Evolutionary conservation across 2,329 filamentous ascomycete genomes (phyloP).

Genomic region (Ceratocystis eucalypticola): DNA sequence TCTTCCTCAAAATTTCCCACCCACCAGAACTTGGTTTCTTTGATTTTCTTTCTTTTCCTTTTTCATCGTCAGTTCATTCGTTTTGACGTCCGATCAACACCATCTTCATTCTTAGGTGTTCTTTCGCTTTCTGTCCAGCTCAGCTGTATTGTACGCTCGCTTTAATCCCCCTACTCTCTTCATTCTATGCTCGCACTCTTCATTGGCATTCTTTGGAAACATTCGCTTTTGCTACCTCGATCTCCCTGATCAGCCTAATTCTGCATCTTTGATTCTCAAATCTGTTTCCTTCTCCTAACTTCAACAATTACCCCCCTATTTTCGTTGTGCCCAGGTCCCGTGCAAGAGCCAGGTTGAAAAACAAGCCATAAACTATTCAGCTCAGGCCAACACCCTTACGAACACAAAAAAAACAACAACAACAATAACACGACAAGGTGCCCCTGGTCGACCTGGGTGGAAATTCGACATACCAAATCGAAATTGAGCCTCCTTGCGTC

Average conservation of each 20-base stretch:
- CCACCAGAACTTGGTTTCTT: background rate
- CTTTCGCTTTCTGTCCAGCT: background rate
- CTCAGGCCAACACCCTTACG: background rate
- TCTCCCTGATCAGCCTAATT: background rate
- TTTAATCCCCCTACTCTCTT: background rate
- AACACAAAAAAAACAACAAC: background rate
- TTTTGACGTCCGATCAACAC: background rate
- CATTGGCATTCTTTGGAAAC: background rate
- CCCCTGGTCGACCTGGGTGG: background rate
- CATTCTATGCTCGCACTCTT: too few species aligned
- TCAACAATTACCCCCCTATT: background rate
- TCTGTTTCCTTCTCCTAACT: background rate
- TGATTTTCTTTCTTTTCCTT: background rate
- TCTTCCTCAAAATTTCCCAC: background rate
- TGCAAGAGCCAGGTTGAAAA: background rate
- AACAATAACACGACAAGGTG: slow-evolving; percentile 4
- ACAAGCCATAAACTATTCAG: background rate
- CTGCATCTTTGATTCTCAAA: background rate
- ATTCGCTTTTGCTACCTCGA: slow-evolving; percentile 2
- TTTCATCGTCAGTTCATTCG: background rate
- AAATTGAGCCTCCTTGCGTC: slow-evolving; percentile 4
- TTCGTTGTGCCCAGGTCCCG: background rate
- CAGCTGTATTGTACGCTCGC: background rate
- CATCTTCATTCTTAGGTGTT: background rate
- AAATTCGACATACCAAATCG: background rate